phyloP scores from a whole-genome alignment of 2,329 filamentous ascomycete species.

The Stagonosporopsis cucurbitacearum region DNA sequence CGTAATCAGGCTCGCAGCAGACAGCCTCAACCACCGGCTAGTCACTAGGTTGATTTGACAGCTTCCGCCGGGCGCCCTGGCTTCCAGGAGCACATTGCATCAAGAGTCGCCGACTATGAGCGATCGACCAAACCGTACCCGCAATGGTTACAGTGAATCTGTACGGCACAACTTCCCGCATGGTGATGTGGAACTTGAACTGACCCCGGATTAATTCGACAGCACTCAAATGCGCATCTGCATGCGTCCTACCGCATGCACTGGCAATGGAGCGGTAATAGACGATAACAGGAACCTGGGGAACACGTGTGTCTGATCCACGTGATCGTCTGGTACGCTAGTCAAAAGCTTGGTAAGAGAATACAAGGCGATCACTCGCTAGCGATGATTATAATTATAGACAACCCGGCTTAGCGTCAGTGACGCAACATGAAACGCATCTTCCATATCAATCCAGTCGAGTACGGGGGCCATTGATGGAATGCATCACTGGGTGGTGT shows the following conservation, averaged over 20 bases:
- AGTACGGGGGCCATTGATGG: background rate
- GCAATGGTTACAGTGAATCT: background rate
- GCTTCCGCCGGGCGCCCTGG: background rate
- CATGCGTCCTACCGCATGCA: background rate
- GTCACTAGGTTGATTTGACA: slow-evolving; percentile 1
- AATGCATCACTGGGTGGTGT: background rate
- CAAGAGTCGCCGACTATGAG: slow-evolving; percentile 1
- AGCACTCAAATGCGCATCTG: background rate
- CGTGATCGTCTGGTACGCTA: slow-evolving; percentile 9
- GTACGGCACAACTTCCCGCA: background rate
- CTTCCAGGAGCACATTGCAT: slow-evolving; percentile 1
- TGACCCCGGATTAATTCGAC: background rate
- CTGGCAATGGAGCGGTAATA: slow-evolving; percentile 16
- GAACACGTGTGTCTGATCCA: background rate
- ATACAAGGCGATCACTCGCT: slow-evolving; percentile 8
- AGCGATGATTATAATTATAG: slow-evolving; percentile 28
- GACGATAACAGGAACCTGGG: background rate
- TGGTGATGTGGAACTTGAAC: background rate
- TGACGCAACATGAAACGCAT: slow-evolving; percentile 22
- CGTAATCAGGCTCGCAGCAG: background rate
- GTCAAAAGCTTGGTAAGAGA: slow-evolving; percentile 13
- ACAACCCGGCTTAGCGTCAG: slow-evolving; percentile 13
- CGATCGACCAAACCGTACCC: background rate
- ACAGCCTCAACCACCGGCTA: slow-evolving; percentile 1
- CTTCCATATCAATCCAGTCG: background rate